Evolutionary conservation across 2,329 filamentous ascomycete genomes (phyloP).

Genomic region (Rhynchosporium agropyri): DNA sequence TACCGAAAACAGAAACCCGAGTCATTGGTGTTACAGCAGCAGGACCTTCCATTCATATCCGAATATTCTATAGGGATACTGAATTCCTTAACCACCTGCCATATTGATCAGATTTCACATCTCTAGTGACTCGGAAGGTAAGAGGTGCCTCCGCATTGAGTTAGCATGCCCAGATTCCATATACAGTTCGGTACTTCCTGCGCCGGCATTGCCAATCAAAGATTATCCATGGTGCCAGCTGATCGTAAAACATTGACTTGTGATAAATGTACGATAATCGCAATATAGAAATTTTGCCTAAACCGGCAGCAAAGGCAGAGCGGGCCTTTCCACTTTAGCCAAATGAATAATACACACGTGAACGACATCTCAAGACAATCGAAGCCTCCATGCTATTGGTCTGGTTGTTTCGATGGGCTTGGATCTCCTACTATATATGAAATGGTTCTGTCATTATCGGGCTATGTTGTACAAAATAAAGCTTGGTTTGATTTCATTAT

Average conservation of each 20-base stretch:
- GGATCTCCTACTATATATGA: conserved; percentile 2
- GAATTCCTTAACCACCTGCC: not conserved
- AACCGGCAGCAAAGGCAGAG: conserved; percentile 3
- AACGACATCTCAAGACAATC: not conserved
- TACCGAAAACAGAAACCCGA: not conserved
- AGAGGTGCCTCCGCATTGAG: conserved; percentile 2
- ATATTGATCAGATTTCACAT: conserved; percentile 9
- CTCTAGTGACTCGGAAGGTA: conserved; percentile 3
- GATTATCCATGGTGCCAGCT: conserved; percentile 15
- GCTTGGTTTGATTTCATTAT: conserved; percentile 19
- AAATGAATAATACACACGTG: conserved; percentile 11
- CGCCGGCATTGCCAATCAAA: conserved; percentile 3
- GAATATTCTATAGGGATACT: conserved; percentile 5
- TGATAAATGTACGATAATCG: conserved; percentile 2
- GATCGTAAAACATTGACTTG: conserved; percentile 6
- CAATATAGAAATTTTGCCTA: conserved; percentile 20
- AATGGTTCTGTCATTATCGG: not conserved
- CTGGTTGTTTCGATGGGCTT: not conserved
- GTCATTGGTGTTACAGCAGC: not conserved
- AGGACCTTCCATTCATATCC: conserved; percentile 11
- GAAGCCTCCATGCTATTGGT: not conserved
- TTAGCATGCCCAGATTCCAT: conserved; percentile 5
- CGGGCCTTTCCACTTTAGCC: conserved; percentile 17
- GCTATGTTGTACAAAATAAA: not conserved
- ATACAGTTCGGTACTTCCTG: conserved; percentile 11